Conservation (phyloP, 176 grass and related monocot genomes). For the Echinochloa phyllopogon region DNA sequence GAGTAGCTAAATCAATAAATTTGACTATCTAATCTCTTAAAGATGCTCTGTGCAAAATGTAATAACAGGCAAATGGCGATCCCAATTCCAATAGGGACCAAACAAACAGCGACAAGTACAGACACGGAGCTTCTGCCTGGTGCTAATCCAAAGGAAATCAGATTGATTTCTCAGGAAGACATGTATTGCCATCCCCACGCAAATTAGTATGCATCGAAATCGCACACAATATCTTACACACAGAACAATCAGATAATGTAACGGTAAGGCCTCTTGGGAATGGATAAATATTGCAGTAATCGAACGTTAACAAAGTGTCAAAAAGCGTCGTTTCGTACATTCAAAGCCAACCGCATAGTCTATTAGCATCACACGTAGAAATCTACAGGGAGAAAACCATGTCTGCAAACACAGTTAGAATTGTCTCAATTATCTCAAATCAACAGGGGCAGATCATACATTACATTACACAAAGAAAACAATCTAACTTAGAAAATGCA, state of each 20-base stretch:
- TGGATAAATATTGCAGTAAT: not conserved
- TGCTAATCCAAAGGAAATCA: not conserved
- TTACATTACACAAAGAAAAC: constrained; percentile 45
- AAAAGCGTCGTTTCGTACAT: constrained; percentile 23
- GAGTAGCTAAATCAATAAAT: too few relatives aligned
- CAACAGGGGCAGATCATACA: constrained; percentile 46
- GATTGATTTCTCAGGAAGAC: not conserved
- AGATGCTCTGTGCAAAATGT: too few relatives aligned
- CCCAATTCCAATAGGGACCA: not conserved
- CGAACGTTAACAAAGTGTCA: not conserved
- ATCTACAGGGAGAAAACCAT: constrained; percentile 14
- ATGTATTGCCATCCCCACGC: not conserved
- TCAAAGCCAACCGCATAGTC: constrained; percentile 11
- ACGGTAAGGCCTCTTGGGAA: not conserved
- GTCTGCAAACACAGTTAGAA: constrained; percentile 45
- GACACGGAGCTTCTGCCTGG: not conserved
- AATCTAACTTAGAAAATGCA: constrained; percentile 48
- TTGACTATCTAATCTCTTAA: too few relatives aligned
- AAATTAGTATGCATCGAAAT: not conserved
- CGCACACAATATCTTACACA: not conserved
- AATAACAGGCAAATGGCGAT: not conserved
- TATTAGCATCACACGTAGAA: constrained; percentile 30
- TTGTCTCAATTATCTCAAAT: constrained; percentile 36
- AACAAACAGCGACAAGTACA: not conserved
- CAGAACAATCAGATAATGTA: not conserved